A percentile compares a stretch with the other conserved stretches of the same genome.
Evolutionary conservation across 441 rosid genomes (phyloP).

Genomic region (Euphorbia celastroides): DNA sequence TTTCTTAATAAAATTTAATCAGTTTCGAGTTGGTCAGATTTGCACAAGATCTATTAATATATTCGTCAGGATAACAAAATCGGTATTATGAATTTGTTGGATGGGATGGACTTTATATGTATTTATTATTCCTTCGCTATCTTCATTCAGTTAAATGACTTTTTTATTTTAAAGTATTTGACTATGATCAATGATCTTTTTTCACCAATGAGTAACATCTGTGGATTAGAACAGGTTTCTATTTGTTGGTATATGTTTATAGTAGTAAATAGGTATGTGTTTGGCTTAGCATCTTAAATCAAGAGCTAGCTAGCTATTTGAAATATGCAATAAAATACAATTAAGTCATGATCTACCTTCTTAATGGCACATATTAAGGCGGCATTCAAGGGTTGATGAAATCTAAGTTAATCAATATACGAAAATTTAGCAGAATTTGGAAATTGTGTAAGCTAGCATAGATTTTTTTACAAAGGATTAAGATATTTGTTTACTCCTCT

Average conservation of each 20-base stretch:
- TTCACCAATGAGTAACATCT: slow-evolving; percentile 20
- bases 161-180: slow-evolving; percentile 25
- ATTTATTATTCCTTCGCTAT: no score
- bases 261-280: background rate
- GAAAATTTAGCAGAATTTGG: no score
- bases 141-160: no score
- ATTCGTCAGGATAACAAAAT: no score
- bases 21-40: no score
- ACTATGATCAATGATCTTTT: slow-evolving; percentile 20
- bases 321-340: slow-evolving; percentile 9
- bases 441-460: no score
- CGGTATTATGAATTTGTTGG: no score
- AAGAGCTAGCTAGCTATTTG: slow-evolving; percentile 16
- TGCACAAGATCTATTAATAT: no score
- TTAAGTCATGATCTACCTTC: slow-evolving; percentile 24
- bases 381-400: slow-evolving; percentile 44
- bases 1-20: no score
- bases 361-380: slow-evolving; percentile 44
- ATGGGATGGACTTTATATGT: no score
- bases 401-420: slow-evolving; percentile 7
- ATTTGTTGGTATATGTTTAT: background rate
- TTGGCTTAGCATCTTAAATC: slow-evolving; percentile 19
- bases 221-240: background rate
- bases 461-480: no score
- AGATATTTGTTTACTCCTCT: no score